A percentile compares a stretch with the other conserved stretches of the same genome.
Evolutionary conservation across 2,329 filamentous ascomycete species (phyloP).

Genomic region (Colletotrichum sublineola): DNA sequence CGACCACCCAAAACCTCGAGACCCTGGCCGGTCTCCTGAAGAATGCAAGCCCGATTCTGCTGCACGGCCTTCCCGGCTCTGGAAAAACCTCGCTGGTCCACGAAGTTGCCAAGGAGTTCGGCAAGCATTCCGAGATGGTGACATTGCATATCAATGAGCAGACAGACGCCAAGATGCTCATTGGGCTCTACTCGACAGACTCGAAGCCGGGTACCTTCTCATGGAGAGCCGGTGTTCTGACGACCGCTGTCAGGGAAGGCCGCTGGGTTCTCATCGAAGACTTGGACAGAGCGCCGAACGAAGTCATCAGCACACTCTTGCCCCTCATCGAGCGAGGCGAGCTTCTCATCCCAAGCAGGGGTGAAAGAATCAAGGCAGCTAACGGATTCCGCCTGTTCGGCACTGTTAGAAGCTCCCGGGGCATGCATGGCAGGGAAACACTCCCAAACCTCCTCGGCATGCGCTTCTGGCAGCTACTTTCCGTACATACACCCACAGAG

Average conservation of each 20-base stretch:
- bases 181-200: conserved; percentile 94
- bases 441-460: conserved; percentile 83
- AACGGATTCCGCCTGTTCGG: conserved; percentile 92
- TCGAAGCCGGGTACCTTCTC: conserved; percentile 88
- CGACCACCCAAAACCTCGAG: conserved; percentile 79
- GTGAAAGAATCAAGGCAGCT: conserved; percentile 85
- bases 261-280: conserved; percentile 98
- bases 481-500: conserved; percentile 74
- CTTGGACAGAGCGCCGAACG: conserved; percentile 91
- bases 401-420: conserved; percentile 84
- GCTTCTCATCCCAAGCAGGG: conserved; percentile 88
- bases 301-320: conserved; percentile 92
- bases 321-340: conserved; percentile 95
- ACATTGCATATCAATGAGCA: conserved; percentile 98
- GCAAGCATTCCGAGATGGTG: conserved; percentile 85
- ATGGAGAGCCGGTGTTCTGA: conserved; percentile 93
- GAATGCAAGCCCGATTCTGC: conserved; percentile 77
- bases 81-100: conserved; percentile 92
- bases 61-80: conserved; percentile 86
- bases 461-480: conserved; percentile 87
- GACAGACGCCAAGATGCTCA: conserved; percentile 95
- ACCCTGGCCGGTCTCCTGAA: conserved; percentile 77
- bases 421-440: conserved; percentile 75
- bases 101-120: conserved; percentile 83
- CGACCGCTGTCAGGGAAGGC: conserved; percentile 92